phyloP scores from a whole-genome alignment of 2,329 filamentous ascomycete species.

The Neonectria ditissima region DNA sequence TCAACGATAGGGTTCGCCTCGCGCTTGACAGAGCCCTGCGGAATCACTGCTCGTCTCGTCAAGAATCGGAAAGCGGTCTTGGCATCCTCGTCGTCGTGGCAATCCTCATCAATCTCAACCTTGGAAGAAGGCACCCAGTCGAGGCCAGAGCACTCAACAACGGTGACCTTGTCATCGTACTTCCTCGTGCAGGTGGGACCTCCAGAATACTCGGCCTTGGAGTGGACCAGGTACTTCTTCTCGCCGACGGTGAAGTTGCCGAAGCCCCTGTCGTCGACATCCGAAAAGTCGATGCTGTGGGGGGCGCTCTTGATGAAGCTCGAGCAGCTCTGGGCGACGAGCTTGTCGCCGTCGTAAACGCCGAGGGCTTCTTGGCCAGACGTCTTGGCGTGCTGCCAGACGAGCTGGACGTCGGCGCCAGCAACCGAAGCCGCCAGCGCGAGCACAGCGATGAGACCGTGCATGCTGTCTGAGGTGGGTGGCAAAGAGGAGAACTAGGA shows the following conservation, averaged over 20 bases:
- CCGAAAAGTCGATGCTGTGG: constrained; percentile 3
- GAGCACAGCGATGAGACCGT: too few relatives aligned
- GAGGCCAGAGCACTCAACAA: constrained; percentile 9
- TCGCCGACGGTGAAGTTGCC: constrained; percentile 11
- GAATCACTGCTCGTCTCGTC: too few relatives aligned
- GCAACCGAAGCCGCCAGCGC: not conserved
- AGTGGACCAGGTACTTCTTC: not conserved
- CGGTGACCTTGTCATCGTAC: constrained; percentile 2
- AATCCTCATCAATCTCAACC: not conserved
- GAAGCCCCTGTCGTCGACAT: not conserved
- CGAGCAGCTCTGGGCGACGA: constrained; percentile 4
- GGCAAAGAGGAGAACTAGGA: too few relatives aligned
- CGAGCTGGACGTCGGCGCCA: not conserved
- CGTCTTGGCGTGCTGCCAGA: constrained; percentile 5
- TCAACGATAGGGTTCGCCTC: not conserved
- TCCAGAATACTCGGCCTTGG: not conserved
- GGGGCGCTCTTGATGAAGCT: not conserved
- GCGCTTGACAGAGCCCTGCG: not conserved
- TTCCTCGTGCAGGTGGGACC: constrained; percentile 12
- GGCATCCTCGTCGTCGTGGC: not conserved
- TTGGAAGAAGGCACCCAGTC: not conserved
- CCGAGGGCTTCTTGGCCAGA: not conserved
- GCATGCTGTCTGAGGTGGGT: too few relatives aligned
- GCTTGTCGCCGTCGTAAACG: not conserved
- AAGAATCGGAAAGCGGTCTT: not conserved